A percentile compares a stretch with the other conserved stretches of the same genome.
Evolutionary conservation across 306 rosid genomes (phyloP).

Genomic region (Cicer judaicum): DNA sequence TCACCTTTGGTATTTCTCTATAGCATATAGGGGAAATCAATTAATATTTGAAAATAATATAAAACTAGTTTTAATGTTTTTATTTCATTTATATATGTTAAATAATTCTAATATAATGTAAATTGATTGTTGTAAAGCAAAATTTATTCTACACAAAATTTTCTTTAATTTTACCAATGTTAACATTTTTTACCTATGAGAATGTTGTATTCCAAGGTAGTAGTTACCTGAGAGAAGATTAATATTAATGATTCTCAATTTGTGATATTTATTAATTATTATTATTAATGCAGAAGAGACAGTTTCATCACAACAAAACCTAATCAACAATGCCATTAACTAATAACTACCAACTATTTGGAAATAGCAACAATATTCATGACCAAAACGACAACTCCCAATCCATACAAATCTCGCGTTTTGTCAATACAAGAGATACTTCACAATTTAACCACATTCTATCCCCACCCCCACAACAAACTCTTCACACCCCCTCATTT

Average conservation of each 20-base stretch:
- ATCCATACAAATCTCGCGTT: constrained; percentile 48
- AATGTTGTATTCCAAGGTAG: too few species aligned
- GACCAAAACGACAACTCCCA: constrained; percentile 36
- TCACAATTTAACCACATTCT: constrained; percentile 58
- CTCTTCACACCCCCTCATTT: constrained; percentile 39
- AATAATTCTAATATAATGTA: too few species aligned
- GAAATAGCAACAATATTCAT: constrained; percentile 50
- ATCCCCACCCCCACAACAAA: constrained; percentile 47
- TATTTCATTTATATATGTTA: neutral
- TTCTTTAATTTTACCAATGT: constrained; percentile 20
- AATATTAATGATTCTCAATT: neutral
- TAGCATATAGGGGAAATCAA: too few species aligned
- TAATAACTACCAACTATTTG: constrained; percentile 49
- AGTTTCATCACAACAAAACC: constrained; percentile 53
- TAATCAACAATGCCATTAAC: constrained; percentile 19
- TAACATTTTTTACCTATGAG: neutral
- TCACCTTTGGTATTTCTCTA: too few species aligned
- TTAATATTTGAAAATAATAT: too few species aligned
- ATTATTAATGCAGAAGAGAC: constrained; percentile 47
- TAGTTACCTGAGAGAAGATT: too few species aligned
- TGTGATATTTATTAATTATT: neutral
- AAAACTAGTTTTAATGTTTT: neutral
- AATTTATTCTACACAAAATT: constrained; percentile 35
- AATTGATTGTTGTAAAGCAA: neutral
- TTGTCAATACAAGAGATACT: constrained; percentile 37